These are phyloP conservation scores for Ophiognomonia clavigignenti-juglandacearum DNA, from an alignment of 2,329 filamentous ascomycete species.

Conservation along the genomic window DNA sequence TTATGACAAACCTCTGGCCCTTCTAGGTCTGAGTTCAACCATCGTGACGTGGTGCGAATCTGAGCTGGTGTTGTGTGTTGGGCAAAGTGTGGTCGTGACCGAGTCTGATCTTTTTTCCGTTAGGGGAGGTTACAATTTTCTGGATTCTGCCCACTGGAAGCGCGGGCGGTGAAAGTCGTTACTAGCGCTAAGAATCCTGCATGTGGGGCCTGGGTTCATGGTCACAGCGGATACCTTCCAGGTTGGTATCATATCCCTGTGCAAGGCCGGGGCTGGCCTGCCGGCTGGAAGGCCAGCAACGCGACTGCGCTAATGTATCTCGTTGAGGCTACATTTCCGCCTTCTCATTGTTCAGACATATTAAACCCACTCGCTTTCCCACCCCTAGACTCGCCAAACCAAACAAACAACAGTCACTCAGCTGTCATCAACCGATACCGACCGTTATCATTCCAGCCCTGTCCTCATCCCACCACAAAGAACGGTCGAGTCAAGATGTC, in stretches of 20 bases:
- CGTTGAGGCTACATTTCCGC: slow-evolving; percentile 16
- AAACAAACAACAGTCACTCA: too few species aligned
- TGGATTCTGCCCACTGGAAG: too few species aligned
- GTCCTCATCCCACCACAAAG: not conserved
- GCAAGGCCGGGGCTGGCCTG: slow-evolving; percentile 2
- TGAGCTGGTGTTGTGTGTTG: slow-evolving; percentile 2
- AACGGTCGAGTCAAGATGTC: slow-evolving; percentile 41
- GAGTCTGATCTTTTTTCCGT: too few species aligned
- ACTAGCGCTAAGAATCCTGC: too few species aligned
- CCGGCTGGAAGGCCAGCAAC: slow-evolving; percentile 14
- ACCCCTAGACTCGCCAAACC: not conserved
- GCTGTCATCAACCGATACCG: not conserved
- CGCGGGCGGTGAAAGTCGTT: too few species aligned
- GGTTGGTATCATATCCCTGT: too few species aligned
- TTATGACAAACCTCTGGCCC: slow-evolving; percentile 7
- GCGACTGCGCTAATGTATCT: slow-evolving; percentile 3
- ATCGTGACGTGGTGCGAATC: not conserved
- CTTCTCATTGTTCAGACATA: not conserved
- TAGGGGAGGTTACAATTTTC: too few species aligned
- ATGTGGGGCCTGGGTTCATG: too few species aligned
- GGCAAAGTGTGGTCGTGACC: too few species aligned
- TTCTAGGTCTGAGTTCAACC: slow-evolving; percentile 16
- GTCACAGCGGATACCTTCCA: too few species aligned
- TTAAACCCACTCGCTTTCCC: slow-evolving; percentile 2
- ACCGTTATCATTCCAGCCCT: not conserved